Evolutionary conservation across 176 grass and related monocot species (phyloP).

Genomic region (Otatea glauca): DNA sequence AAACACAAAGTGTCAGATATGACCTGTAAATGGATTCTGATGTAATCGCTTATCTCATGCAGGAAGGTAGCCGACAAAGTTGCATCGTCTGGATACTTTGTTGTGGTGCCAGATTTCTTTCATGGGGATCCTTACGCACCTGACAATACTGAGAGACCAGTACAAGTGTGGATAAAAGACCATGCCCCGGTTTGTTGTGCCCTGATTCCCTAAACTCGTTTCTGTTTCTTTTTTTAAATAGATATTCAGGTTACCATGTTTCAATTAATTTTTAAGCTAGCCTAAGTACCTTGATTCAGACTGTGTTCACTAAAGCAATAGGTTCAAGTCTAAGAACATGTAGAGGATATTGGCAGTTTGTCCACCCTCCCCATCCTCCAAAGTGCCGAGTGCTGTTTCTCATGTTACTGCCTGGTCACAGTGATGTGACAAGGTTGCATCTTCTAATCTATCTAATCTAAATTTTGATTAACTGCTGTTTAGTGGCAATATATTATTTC

Average conservation of each 20-base stretch:
- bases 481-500: not conserved
- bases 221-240: not conserved
- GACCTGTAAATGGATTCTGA: not conserved
- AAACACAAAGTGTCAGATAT: not conserved
- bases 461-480: not conserved
- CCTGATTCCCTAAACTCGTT: not conserved
- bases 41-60: conserved; percentile 9
- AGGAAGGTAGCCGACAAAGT: conserved; percentile 85
- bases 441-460: not conserved
- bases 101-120: conserved; percentile 78
- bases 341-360: not conserved
- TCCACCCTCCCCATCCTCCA: too few relatives aligned
- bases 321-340: not conserved
- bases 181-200: conserved; percentile 55
- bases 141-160: conserved; percentile 52
- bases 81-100: conserved; percentile 64
- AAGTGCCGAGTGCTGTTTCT: too few relatives aligned
- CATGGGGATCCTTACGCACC: conserved; percentile 59
- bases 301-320: not conserved
- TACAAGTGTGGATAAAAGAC: conserved; percentile 57
- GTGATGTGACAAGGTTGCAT: not conserved
- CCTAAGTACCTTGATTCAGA: not conserved
- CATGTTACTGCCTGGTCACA: too few relatives aligned
- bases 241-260: not conserved
- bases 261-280: not conserved